Evolutionary conservation across 2,329 filamentous ascomycete genomes (phyloP), one percentile per base, ranked within the genome.

Genomic region (Xylaria multiplex): DNA sequence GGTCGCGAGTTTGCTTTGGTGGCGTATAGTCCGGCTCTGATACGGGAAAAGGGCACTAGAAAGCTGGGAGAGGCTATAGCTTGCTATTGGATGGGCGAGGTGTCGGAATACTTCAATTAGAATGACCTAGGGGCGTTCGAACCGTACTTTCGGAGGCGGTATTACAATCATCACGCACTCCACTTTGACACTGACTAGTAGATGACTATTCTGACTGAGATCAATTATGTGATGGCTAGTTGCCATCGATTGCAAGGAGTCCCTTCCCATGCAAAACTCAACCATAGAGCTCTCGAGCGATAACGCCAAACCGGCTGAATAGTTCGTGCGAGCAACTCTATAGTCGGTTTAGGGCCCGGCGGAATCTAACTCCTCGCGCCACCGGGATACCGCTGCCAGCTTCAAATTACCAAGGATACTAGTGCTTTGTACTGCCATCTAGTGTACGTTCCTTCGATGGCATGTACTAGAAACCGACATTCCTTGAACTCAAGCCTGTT

Each of bases 341-440:
- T 66, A 64, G 64, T 64, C 64, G 67, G 50, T 30, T 57, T 50
- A 68, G n/a, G 50, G 49, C 65, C 60, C 58, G 62, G 66, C 56
- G 60, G 43, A 46, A 32, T 62, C 50, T 37, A 70, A 71, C 65
- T 54, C 48, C n/a, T 61, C 64, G 6, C 27, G 24, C 53, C 9
- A 64, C 72, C 48, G 48, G 72, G 70, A 71, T 72, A 74, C 68
- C 72, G 69, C 57, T 72, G 70, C 55, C 46, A 73, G 63, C 50
- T 55, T 69, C 67, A 73, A 70, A 72, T 71, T 70, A 68, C 50
- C 46, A 62, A 62, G 45, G 37, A 64, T 57, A 7, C n/a, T 57
- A 59, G 42, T 49, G 40, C 64, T 64, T 54, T 56, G 43, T 24
- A 49, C 59, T 27, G 56, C 59, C 58, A 65, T 42, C 64, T 64